phyloP scores from a whole-genome alignment of 2,329 filamentous ascomycete genomes.

The Arthroderma sp. region DNA sequence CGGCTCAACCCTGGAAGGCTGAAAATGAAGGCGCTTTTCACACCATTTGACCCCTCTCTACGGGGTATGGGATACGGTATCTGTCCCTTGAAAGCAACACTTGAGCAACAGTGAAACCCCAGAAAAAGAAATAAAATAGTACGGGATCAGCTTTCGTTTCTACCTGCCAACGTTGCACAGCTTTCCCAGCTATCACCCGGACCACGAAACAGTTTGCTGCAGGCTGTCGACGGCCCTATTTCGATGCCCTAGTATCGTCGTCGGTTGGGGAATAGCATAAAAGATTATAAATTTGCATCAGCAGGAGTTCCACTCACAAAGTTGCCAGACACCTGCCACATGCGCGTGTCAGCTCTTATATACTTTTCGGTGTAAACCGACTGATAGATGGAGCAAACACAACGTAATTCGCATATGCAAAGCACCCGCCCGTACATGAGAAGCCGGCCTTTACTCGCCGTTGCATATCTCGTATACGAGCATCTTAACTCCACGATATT shows the following conservation, averaged over 20 bases:
- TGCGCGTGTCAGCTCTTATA: background rate
- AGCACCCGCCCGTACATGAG: background rate
- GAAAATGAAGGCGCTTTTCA: background rate
- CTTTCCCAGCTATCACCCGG: background rate
- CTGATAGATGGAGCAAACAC: background rate
- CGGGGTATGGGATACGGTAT: background rate
- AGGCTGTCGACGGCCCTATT: background rate
- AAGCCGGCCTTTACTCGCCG: background rate
- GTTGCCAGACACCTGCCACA: background rate
- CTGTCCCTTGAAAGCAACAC: background rate
- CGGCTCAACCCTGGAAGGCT: background rate
- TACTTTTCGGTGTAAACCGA: background rate
- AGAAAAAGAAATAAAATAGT: background rate
- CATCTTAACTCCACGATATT: background rate
- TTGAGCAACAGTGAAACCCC: constrained; percentile 1
- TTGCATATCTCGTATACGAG: background rate
- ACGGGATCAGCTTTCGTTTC: background rate
- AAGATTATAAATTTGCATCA: background rate
- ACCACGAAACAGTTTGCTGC: background rate
- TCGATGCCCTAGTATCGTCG: background rate
- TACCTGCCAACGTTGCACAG: background rate
- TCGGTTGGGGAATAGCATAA: background rate
- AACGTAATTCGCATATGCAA: background rate
- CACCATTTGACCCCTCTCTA: background rate
- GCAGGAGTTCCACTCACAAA: background rate